These are phyloP conservation scores for Populus pruinosa DNA, from an alignment of 345 rosid species.

Conservation along the genomic window DNA sequence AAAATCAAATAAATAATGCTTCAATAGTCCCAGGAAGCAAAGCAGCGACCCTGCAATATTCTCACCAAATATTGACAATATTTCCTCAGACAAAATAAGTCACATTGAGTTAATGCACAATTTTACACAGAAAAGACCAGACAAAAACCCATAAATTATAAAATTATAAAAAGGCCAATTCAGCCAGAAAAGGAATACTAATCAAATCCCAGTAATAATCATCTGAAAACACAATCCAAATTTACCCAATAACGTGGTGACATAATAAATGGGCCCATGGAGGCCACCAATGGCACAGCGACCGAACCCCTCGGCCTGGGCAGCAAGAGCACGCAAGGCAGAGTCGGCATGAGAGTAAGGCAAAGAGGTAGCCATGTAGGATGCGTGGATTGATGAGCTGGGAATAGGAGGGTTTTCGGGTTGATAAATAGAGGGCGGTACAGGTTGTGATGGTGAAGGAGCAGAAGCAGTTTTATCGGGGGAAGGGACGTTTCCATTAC, in stretches of 20 bases:
- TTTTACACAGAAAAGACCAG: not conserved
- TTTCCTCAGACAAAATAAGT: not conserved
- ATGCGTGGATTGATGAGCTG: not conserved
- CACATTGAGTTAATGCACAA: not conserved
- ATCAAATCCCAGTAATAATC: not conserved
- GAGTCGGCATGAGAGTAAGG: constrained; percentile 72
- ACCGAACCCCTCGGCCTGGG: constrained; percentile 88
- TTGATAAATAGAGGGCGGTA: not conserved
- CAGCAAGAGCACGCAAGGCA: constrained; percentile 72
- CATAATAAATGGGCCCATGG: constrained; percentile 56
- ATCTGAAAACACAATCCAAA: not conserved
- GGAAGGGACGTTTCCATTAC: not conserved
- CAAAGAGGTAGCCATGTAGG: constrained; percentile 8
- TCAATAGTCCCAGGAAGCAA: not conserved
- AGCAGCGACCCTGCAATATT: not conserved
- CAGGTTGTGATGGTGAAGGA: not conserved
- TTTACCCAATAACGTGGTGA: constrained; percentile 69
- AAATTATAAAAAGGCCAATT: not conserved
- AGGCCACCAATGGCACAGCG: constrained; percentile 81
- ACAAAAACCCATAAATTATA: not conserved
- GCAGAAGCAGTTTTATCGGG: not conserved
- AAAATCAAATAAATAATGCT: not conserved
- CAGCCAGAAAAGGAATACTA: not conserved
- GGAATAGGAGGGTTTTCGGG: not conserved
- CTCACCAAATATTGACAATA: not conserved